Conservation (phyloP, 495 filamentous ascomycete species). For the Xylaria curta region DNA sequence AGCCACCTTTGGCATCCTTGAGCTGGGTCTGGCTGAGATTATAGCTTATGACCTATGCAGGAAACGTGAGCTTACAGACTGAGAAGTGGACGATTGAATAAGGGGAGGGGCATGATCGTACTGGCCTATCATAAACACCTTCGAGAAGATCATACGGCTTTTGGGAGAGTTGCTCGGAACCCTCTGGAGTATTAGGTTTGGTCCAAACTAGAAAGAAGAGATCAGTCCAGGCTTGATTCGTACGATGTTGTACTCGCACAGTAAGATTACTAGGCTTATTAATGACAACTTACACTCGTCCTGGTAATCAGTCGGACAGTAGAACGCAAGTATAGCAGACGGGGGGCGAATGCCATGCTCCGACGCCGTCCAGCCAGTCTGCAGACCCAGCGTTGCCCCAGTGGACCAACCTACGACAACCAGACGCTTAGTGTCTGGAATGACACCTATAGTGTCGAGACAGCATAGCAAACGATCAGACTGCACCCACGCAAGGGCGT, state of each 20-base stretch:
- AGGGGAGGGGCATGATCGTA: too few relatives aligned
- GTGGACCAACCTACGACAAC: conserved; percentile 64
- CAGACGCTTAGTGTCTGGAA: conserved; percentile 46
- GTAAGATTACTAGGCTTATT: too few relatives aligned
- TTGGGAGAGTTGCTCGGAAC: too few relatives aligned
- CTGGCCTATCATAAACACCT: too few relatives aligned
- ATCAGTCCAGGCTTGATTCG: background rate
- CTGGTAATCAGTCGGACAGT: conserved; percentile 44
- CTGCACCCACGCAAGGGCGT: conserved; percentile 57
- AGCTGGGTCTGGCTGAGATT: too few relatives aligned
- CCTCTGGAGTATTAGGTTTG: background rate
- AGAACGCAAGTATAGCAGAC: conserved; percentile 58
- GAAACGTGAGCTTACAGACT: too few relatives aligned
- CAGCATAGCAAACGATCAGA: conserved; percentile 38
- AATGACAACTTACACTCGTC: background rate
- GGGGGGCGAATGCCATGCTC: conserved; percentile 46
- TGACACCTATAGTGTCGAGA: conserved; percentile 37
- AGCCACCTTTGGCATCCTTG: conserved; percentile 16
- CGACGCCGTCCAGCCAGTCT: conserved; percentile 48
- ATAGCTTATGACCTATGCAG: background rate
- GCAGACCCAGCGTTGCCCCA: conserved; percentile 60
- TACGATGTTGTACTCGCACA: too few relatives aligned
- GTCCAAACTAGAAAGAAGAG: background rate
- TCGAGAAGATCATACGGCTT: too few relatives aligned
- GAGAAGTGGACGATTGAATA: too few relatives aligned